Base-by-base conservation (phyloP, 495 filamentous ascomycete genomes). In the Penicillium mononematosum region DNA sequence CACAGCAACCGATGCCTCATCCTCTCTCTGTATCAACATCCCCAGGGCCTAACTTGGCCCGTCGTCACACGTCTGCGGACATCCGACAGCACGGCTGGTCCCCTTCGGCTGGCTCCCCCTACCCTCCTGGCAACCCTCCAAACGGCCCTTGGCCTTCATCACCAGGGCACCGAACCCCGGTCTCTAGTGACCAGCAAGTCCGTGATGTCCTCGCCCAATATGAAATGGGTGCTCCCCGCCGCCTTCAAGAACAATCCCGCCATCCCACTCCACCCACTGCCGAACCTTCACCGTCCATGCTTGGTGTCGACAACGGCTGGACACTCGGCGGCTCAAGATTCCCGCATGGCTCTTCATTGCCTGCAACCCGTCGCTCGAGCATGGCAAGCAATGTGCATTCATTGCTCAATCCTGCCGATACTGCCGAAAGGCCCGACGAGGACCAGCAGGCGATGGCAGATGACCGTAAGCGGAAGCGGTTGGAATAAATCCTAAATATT, bases 61-160 rank as follows among this genome's bases (percentile, higher is more conserved):
- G 94, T 20, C 85, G 94, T 43, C 94, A 98, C 71, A 98, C 94
- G 2, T 94, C 93, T 46, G 94, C 94, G 52, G 94, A 98, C 63
- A 98, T 98, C 61, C 89, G 94, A 29, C 85, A 89, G 41, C 88
- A 89, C 61, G 90, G 90, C 50, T 97, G 94, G 94, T 85, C 88
- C 61, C 80, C 84, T 16, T 67, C 73, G 31, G 81, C 77, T 43
- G 79, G 81, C 25, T 91, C 91, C 4, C 90, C 92, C 12, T 91
- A 90, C 56, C 68, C 70, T 10, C 63, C 64, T 4, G 59, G 61
- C 27, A 68, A 66, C 41, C 43, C 56, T n/a, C 24, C 53, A 39
- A 58, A 50, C 80, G 58, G 79, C 75, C 88, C 90, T 49, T 97
- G 91, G 91, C 91, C 93, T 3, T 88, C 90, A 1, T 94, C 90